Conservation (phyloP, 345 rosid species). For the Aquilaria sinensis region DNA sequence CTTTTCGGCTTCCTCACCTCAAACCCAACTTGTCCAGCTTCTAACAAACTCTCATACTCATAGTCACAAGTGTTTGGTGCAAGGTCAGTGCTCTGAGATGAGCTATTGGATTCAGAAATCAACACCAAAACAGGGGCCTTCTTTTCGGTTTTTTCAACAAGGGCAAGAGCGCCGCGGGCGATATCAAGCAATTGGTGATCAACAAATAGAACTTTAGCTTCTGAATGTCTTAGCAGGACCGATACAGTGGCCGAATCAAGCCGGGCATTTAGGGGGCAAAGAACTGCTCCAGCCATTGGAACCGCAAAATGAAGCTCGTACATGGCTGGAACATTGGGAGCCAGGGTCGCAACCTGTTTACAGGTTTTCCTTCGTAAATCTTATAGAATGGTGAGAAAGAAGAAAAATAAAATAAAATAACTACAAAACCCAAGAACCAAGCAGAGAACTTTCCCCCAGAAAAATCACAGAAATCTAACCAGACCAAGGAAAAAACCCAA, state of each 20-base stretch:
- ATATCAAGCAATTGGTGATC: constrained; percentile 47
- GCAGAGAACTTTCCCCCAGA: too few relatives aligned
- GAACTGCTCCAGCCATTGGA: constrained; percentile 75
- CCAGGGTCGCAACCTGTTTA: constrained; percentile 52
- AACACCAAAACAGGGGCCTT: constrained; percentile 37
- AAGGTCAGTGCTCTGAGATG: background rate
- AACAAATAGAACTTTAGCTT: constrained; percentile 51
- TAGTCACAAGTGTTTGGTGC: background rate
- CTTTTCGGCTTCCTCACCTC: constrained; percentile 34
- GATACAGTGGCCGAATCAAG: constrained; percentile 51
- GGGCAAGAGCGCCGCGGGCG: constrained; percentile 51
- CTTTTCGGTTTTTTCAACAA: constrained; percentile 25
- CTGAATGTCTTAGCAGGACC: constrained; percentile 43
- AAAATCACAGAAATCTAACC: too few relatives aligned
- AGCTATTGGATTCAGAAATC: constrained; percentile 27
- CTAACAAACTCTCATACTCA: constrained; percentile 49
- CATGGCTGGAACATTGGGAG: constrained; percentile 74
- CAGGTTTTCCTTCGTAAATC: background rate
- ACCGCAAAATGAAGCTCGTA: constrained; percentile 81
- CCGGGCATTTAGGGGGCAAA: constrained; percentile 66
- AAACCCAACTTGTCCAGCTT: constrained; percentile 36
- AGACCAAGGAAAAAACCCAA: background rate
- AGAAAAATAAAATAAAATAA: background rate
- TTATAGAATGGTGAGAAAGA: too few relatives aligned
- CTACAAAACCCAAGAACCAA: background rate